Percentiles rank a stretch among this genome's conserved stretches.
Evolutionary conservation across 1,284 basidiomycete species (phyloP).

Genomic region (Mixia osmundae): DNA sequence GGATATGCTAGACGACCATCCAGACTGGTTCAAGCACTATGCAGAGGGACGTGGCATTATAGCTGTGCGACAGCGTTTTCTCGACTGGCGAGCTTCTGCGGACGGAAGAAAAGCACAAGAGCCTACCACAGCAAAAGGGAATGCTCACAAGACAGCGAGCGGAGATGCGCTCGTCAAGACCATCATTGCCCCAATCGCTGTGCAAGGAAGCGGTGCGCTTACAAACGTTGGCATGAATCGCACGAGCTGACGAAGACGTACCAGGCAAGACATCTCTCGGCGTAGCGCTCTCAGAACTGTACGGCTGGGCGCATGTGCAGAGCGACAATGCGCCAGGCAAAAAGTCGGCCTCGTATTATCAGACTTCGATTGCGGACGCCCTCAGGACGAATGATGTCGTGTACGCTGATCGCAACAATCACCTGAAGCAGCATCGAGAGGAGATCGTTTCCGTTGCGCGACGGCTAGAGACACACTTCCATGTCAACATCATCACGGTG

Average conservation of each 20-base stretch:
- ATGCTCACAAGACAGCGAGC: conserved; percentile 11
- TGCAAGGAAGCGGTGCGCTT: conserved; percentile 67
- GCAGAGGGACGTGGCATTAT: conserved; percentile 58
- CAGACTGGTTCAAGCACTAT: conserved; percentile 39
- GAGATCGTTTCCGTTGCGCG: conserved; percentile 29
- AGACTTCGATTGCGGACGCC: conserved; percentile 1
- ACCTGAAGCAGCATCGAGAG: conserved; percentile 47
- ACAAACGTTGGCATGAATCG: neutral
- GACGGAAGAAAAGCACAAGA: conserved; percentile 10
- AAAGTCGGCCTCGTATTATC: conserved; percentile 49
- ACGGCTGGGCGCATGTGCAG: conserved; percentile 67
- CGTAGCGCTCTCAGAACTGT: conserved; percentile 51
- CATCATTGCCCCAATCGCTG: conserved; percentile 63
- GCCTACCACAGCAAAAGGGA: conserved; percentile 10
- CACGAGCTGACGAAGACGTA: neutral
- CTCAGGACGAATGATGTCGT: neutral
- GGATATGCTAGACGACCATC: conserved; percentile 40
- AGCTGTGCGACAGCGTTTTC: conserved; percentile 51
- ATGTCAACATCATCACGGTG: conserved; percentile 48
- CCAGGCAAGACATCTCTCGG: conserved; percentile 71
- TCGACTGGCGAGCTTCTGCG: conserved; percentile 33
- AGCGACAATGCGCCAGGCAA: conserved; percentile 70
- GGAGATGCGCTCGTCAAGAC: conserved; percentile 34
- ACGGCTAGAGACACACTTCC: conserved; percentile 19
- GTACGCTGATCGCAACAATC: conserved; percentile 46